Percentiles rank a stretch among this genome's conserved stretches.
These are phyloP conservation scores for Fusarium odoratissimum DNA, from an alignment of 2,329 filamentous ascomycete species.

Conservation along the genomic window DNA sequence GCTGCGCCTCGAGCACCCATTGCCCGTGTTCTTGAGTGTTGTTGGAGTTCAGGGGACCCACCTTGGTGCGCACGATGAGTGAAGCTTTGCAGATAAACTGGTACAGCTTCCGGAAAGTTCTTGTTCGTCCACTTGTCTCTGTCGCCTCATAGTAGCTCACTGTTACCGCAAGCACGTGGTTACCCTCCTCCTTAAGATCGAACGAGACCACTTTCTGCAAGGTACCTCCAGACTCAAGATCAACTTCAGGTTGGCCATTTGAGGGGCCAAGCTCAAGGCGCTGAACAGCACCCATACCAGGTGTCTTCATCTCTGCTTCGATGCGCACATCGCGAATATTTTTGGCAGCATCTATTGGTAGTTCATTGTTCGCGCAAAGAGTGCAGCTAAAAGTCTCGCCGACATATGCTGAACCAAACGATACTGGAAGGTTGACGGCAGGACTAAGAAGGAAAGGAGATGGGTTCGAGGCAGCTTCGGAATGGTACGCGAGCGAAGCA, in stretches of 20 bases:
- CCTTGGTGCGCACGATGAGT: constrained; percentile 90
- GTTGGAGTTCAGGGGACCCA: constrained; percentile 66
- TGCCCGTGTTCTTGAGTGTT: constrained; percentile 48
- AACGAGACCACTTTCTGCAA: constrained; percentile 86
- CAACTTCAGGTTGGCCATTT: constrained; percentile 46
- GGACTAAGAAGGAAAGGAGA: constrained; percentile 69
- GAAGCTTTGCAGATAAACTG: constrained; percentile 95
- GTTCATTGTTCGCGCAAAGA: constrained; percentile 93
- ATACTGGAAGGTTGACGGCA: constrained; percentile 84
- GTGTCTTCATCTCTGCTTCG: constrained; percentile 95
- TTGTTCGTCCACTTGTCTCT: constrained; percentile 74
- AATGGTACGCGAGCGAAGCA: constrained; percentile 79
- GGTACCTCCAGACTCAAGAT: constrained; percentile 72
- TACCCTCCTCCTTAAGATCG: constrained; percentile 92
- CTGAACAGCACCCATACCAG: constrained; percentile 67
- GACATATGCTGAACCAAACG: constrained; percentile 94
- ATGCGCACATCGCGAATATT: constrained; percentile 82
- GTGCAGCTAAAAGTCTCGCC: constrained; percentile 96
- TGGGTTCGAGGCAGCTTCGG: constrained; percentile 58
- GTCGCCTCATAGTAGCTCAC: constrained; percentile 92
- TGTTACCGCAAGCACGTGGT: constrained; percentile 91
- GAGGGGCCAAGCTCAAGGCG: constrained; percentile 70
- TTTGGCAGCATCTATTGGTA: constrained; percentile 49
- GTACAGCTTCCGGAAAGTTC: constrained; percentile 94
- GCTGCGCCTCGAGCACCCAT: constrained; percentile 90